Evolutionary conservation across 768 basidiomycete genomes (phyloP).

Genomic region (Obba rivulosa): DNA sequence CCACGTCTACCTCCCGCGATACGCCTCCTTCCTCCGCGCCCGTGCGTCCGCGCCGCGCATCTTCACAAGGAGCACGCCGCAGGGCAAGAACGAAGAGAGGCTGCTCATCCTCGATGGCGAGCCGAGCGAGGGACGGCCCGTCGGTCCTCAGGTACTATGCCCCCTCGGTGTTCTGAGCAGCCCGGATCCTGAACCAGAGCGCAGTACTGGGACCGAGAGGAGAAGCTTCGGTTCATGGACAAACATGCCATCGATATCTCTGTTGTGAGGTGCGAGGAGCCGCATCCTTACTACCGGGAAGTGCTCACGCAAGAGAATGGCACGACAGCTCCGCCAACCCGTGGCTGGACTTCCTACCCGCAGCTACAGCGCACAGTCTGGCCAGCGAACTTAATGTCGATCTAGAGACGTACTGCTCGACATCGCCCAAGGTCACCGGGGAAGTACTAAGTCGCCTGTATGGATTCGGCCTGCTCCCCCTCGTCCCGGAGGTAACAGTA

Average conservation of each 20-base stretch:
- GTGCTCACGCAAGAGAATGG: background rate
- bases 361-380: constrained; percentile 57
- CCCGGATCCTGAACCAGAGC: background rate
- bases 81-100: constrained; percentile 56
- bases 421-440: constrained; percentile 42
- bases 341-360: constrained; percentile 84
- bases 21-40: constrained; percentile 62
- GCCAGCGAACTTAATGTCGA: constrained; percentile 72
- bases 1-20: constrained; percentile 79
- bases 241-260: constrained; percentile 75
- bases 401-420: constrained; percentile 74
- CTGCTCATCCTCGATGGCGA: constrained; percentile 77
- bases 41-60: constrained; percentile 66
- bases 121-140: constrained; percentile 72
- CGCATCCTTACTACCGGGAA: constrained; percentile 1
- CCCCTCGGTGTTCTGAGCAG: background rate
- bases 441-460: constrained; percentile 57
- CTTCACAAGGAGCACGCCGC: constrained; percentile 38
- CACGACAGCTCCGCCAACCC: constrained; percentile 72
- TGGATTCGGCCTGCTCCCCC: constrained; percentile 80
- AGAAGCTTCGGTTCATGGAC: constrained; percentile 85
- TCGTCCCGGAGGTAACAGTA: constrained; percentile 61
- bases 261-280: constrained; percentile 55
- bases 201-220: constrained; percentile 71
- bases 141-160: constrained; percentile 61